These are phyloP conservation scores for Stemphylium lycopersici DNA, from an alignment of 2,329 filamentous ascomycete genomes.

Conservation along the genomic window DNA sequence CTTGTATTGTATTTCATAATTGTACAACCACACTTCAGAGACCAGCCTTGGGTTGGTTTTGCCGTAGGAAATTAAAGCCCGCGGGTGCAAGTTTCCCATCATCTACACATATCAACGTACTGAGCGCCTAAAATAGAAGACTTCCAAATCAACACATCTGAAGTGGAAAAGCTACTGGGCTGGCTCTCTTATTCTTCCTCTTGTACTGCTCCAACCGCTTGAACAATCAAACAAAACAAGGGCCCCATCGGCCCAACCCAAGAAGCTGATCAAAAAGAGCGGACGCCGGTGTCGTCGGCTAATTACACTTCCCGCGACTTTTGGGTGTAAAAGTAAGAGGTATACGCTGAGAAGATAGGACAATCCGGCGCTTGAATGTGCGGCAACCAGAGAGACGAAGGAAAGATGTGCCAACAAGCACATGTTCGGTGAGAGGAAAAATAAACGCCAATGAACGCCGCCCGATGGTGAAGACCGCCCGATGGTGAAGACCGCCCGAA, in stretches of 20 bases:
- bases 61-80: conserved; percentile 2
- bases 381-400: conserved; percentile 13
- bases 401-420: conserved; percentile 11
- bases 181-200: background rate
- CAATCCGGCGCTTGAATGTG: conserved; percentile 11
- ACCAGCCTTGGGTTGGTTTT: conserved; percentile 13
- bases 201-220: background rate
- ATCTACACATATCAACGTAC: conserved; percentile 31
- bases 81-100: conserved; percentile 16
- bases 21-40: conserved; percentile 25
- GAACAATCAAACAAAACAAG: conserved; percentile 8
- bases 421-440: conserved; percentile 10
- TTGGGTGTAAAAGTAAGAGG: conserved; percentile 26
- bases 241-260: conserved; percentile 6
- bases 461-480: conserved; percentile 41
- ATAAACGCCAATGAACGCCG: conserved; percentile 43
- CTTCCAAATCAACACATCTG: background rate
- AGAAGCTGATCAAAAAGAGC: conserved; percentile 18
- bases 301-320: conserved; percentile 37
- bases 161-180: background rate
- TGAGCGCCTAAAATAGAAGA: conserved; percentile 3
- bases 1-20: conserved; percentile 22
- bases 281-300: conserved; percentile 26
- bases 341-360: conserved; percentile 25
- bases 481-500: conserved; percentile 25